These are phyloP conservation scores for Citrullus colocynthis DNA, from an alignment of 306 rosid genomes.

Conservation along the genomic window DNA sequence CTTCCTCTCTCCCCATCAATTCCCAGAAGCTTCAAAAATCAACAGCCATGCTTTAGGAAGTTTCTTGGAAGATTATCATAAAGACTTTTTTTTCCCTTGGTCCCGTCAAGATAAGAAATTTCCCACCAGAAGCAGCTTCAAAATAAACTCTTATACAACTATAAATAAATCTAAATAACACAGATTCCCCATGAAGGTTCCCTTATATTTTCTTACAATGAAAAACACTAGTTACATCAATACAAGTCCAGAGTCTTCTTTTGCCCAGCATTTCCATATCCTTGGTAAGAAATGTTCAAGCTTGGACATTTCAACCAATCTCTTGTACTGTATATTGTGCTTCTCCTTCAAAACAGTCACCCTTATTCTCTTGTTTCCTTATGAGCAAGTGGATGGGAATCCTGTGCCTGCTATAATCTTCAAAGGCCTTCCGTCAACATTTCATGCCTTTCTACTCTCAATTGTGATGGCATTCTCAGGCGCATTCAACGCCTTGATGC, in stretches of 20 bases:
- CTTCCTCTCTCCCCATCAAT: neutral
- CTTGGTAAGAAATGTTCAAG: neutral
- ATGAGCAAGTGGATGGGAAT: slow-evolving; percentile 6
- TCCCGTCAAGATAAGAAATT: neutral
- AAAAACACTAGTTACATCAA: neutral
- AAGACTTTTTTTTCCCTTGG: neutral
- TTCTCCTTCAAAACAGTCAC: slow-evolving; percentile 1
- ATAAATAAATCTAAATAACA: neutral
- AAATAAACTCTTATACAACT: neutral
- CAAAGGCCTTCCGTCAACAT: slow-evolving; percentile 5
- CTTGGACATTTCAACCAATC: neutral
- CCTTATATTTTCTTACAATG: neutral
- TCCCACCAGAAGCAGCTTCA: neutral
- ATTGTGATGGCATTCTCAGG: slow-evolving; percentile 5
- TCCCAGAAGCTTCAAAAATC: slow-evolving; percentile 4
- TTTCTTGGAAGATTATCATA: neutral
- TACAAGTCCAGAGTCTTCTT: neutral
- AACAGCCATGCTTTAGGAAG: neutral
- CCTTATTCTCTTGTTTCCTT: slow-evolving; percentile 5
- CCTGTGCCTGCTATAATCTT: slow-evolving; percentile 5
- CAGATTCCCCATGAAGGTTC: neutral
- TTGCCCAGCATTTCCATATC: neutral
- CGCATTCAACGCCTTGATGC: slow-evolving; percentile 1
- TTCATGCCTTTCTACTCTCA: slow-evolving; percentile 3
- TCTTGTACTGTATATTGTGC: neutral